Percentiles rank a stretch among this genome's conserved stretches.
These are phyloP conservation scores for Solanum chilense DNA, from an alignment of 257 asterid genomes.

Conservation along the genomic window DNA sequence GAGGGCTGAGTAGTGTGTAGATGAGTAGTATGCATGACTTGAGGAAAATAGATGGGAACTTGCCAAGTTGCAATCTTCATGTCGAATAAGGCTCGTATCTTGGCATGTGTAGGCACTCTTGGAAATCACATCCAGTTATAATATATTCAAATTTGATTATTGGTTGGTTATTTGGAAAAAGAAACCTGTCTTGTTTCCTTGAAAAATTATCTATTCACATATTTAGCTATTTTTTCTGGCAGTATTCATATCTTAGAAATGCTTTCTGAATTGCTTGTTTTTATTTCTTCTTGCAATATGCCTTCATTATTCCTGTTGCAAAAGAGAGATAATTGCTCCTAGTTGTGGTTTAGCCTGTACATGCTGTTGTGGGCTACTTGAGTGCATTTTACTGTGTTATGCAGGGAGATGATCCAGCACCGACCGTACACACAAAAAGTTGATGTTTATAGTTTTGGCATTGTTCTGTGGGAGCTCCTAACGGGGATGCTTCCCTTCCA, in stretches of 20 bases:
- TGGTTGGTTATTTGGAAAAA: background rate
- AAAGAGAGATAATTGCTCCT: background rate
- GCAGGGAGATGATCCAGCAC: slow-evolving; percentile 99
- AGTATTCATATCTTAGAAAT: background rate
- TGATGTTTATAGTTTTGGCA: slow-evolving; percentile 94
- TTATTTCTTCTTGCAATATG: background rate
- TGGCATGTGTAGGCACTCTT: background rate
- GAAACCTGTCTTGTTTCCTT: background rate
- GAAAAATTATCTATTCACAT: background rate
- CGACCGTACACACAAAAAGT: slow-evolving; percentile 94
- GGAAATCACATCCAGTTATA: background rate
- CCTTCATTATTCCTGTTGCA: background rate
- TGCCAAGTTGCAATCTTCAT: background rate
- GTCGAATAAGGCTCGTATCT: background rate
- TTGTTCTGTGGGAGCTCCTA: slow-evolving; percentile 93
- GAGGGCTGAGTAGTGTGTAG: background rate
- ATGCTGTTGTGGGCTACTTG: background rate
- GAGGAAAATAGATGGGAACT: background rate
- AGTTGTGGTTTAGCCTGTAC: background rate
- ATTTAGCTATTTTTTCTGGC: background rate
- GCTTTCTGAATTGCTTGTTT: background rate
- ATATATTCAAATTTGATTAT: background rate
- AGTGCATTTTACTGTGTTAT: slow-evolving; percentile 8
- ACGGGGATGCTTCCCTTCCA: slow-evolving; percentile 98
- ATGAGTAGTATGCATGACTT: background rate